These are phyloP conservation scores for Gastrodia elata DNA, from an alignment of 106 monocot species.

Conservation along the genomic window DNA sequence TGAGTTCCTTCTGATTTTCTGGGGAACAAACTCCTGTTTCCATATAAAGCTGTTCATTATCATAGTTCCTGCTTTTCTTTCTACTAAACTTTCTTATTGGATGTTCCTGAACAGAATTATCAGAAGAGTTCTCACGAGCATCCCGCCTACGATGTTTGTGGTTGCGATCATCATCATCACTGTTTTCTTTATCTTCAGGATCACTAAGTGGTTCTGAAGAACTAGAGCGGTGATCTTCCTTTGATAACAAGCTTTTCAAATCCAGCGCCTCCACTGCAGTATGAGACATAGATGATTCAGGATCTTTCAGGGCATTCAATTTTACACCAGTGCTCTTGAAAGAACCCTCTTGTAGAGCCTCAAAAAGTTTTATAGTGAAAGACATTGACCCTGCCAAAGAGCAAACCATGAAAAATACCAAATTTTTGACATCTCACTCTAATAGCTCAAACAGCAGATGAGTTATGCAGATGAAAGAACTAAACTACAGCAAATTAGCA, in stretches of 20 bases:
- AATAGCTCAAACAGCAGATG: background rate
- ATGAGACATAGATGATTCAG: conserved; percentile 21
- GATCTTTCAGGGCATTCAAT: conserved; percentile 21
- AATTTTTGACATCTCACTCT: background rate
- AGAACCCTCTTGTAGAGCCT: conserved; percentile 52
- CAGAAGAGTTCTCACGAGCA: conserved; percentile 24
- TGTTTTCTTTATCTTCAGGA: conserved; percentile 60
- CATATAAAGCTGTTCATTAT: conserved; percentile 31
- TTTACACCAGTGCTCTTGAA: conserved; percentile 16
- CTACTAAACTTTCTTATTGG: conserved; percentile 25
- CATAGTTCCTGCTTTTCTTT: conserved; percentile 37
- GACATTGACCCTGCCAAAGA: conserved; percentile 42
- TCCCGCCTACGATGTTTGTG: conserved; percentile 93
- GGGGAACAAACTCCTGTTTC: conserved; percentile 16
- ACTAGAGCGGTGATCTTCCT: conserved; percentile 34
- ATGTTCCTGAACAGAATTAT: conserved; percentile 33
- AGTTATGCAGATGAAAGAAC: background rate
- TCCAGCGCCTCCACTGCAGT: conserved; percentile 12
- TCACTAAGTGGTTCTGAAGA: conserved; percentile 52
- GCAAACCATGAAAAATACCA: conserved; percentile 8
- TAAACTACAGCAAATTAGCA: background rate
- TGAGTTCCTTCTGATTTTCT: conserved; percentile 23
- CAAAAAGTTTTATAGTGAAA: conserved; percentile 46
- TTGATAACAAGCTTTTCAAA: conserved; percentile 20
- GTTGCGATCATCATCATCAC: conserved; percentile 93